These are phyloP conservation scores for Tieghemiomyces parasiticus DNA, from an alignment of 192 early-diverging fungal species.

Conservation along the genomic window DNA sequence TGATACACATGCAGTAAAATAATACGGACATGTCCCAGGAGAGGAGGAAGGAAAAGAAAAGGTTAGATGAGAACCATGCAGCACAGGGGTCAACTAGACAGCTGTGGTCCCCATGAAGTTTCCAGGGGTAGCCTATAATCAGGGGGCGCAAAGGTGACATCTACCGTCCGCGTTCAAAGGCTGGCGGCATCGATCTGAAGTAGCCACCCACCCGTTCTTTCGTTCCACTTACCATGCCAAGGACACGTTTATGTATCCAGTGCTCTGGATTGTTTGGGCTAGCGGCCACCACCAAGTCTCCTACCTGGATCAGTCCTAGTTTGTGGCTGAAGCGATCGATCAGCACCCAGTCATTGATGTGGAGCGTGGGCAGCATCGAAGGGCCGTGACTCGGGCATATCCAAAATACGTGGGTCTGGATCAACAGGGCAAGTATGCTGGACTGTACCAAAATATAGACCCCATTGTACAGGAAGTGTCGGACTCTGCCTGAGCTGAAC, in stretches of 20 bases:
- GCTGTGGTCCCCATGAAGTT: neutral
- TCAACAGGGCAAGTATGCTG: no score
- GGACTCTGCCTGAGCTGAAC: no score
- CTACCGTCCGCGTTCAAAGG: no score
- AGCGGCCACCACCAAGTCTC: neutral
- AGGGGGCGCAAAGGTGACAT: neutral
- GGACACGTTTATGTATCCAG: neutral
- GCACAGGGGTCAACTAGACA: neutral
- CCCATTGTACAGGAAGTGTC: no score
- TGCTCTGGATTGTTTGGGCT: neutral
- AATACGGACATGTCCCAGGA: neutral
- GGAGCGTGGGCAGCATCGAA: constrained; percentile 3
- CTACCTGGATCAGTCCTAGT: neutral
- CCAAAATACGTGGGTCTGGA: no score
- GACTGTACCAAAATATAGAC: no score
- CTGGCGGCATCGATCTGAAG: no score
- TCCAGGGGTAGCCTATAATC: neutral
- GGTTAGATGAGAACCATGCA: neutral
- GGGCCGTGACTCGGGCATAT: no score
- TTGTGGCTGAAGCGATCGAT: neutral
- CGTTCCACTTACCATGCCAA: neutral
- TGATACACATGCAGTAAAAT: neutral
- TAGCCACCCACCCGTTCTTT: no score
- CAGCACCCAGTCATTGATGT: neutral
- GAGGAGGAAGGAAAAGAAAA: neutral